phyloP scores from a whole-genome alignment of 208 protist genomes.

The Endotrypanum monterogeii region DNA sequence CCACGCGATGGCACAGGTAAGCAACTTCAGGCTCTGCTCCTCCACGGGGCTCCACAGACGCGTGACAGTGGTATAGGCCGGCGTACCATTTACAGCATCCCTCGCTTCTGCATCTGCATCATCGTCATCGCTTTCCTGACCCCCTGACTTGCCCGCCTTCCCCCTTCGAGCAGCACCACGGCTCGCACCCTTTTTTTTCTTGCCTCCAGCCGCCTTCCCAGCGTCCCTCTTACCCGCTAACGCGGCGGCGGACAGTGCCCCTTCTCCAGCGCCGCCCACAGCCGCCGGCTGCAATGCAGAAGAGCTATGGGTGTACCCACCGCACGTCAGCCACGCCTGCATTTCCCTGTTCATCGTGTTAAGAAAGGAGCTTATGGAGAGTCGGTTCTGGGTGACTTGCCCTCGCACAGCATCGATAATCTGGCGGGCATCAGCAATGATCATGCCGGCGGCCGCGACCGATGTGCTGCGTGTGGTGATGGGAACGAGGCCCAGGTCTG shows the following conservation, averaged over 20 bases:
- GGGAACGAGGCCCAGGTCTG: neutral
- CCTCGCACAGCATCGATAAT: constrained; percentile 20
- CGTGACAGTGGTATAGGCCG: constrained; percentile 26
- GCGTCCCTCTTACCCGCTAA: neutral
- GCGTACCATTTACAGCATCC: neutral
- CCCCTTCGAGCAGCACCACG: constrained; percentile 16
- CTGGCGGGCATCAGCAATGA: constrained; percentile 22
- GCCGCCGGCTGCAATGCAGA: neutral
- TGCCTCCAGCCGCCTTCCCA: neutral
- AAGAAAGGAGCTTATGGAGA: constrained; percentile 24
- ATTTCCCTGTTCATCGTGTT: constrained; percentile 12
- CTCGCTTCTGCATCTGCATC: constrained; percentile 12
- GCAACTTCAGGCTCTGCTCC: constrained; percentile 72
- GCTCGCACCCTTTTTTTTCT: constrained; percentile 5
- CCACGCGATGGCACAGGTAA: constrained; percentile 66
- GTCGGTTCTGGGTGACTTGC: constrained; percentile 20
- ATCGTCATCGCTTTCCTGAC: constrained; percentile 7
- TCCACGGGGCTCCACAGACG: constrained; percentile 56
- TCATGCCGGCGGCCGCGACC: constrained; percentile 7
- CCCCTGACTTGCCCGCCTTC: constrained; percentile 4
- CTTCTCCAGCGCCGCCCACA: neutral
- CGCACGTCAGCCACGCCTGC: constrained; percentile 34
- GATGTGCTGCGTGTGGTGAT: constrained; percentile 10
- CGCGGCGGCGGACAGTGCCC: neutral
- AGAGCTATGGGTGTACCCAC: constrained; percentile 21